Base-by-base conservation (phyloP, 2,329 filamentous ascomycete species). In the Alternaria conjuncta region DNA sequence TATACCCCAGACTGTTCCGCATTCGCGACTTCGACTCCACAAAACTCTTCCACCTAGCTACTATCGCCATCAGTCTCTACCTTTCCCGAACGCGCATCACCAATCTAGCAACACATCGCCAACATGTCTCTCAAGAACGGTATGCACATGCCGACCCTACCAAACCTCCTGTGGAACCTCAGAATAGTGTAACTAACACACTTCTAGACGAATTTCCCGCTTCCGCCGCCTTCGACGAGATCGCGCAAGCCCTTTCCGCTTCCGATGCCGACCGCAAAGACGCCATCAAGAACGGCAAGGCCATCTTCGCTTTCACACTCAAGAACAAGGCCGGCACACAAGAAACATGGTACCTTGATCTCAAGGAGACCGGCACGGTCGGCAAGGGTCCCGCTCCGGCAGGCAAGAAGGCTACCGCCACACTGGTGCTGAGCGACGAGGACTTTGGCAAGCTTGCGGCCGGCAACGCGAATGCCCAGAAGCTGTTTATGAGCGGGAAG, bases 401-500 rank as follows among this genome's bases (percentile, higher is more conserved):
- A 58, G 91, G 91, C 72, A 88, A 87, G 71, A 97, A 97, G 85
- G 90, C 95, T 44, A 93, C 90, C 79, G 95, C 98, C 64, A 96
- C 93, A n/a, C 87, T 98, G 49, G 81, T 86, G 6, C 88, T 98
- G 71, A 92, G 90, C 64, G 96, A 99, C 67, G 87, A 88, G 61
- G 93, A 98, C 82, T 99, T 99, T 78, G 88, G 84, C 70, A 90
- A 91, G 79, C 87, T 99, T 70, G 90, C 97, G 58, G 77, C 86
- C 41, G 96, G 96, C 79, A 93, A 96, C 85, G 93, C 92, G 74
- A 97, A 97, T 79, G 94, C 96, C 61, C 96, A 99, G 86, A 90
- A 90, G 73, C 85, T 99, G 69, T 97, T 98, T 84, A 98, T 99
- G 95, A 88, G 88, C n/a, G 96, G 96, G 75, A 97, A 97, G 87